phyloP scores from a whole-genome alignment of 192 early-diverging fungal genomes.

The Coemansia sp. region DNA sequence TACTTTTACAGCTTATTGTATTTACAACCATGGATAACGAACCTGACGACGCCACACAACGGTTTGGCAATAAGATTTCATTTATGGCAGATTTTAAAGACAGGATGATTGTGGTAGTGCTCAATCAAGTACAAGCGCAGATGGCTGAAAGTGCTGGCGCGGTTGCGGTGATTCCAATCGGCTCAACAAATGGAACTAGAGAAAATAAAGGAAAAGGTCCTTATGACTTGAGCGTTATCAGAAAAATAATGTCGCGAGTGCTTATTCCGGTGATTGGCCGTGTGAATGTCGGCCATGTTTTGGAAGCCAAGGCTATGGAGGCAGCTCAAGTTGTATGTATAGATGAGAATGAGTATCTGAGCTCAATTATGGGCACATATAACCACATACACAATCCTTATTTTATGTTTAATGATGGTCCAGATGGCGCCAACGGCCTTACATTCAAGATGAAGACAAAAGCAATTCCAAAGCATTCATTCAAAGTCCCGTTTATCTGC shows the following conservation, averaged over 20 bases:
- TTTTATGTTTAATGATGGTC: not conserved
- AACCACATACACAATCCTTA: not conserved
- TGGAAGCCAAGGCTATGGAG: conserved; percentile 75
- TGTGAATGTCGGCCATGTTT: conserved; percentile 93
- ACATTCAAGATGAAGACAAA: not conserved
- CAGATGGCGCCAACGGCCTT: not conserved
- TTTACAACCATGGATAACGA: no score
- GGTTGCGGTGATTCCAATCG: no score
- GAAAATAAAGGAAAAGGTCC: no score
- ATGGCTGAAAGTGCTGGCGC: no score
- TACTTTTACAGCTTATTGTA: no score
- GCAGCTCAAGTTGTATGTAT: conserved; percentile 1
- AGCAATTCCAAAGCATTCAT: not conserved
- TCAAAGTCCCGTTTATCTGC: not conserved
- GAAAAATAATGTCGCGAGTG: conserved; percentile 83
- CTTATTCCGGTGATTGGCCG: conserved; percentile 97
- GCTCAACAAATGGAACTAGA: no score
- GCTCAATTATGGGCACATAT: not conserved
- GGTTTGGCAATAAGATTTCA: no score
- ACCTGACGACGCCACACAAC: no score
- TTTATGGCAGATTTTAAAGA: no score
- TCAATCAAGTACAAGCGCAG: no score
- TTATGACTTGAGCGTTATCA: conserved; percentile 57
- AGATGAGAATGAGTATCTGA: conserved; percentile 18
- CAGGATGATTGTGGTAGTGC: no score